Conservation (phyloP, 2,329 filamentous ascomycete genomes). For the Diaporthe capsici region DNA sequence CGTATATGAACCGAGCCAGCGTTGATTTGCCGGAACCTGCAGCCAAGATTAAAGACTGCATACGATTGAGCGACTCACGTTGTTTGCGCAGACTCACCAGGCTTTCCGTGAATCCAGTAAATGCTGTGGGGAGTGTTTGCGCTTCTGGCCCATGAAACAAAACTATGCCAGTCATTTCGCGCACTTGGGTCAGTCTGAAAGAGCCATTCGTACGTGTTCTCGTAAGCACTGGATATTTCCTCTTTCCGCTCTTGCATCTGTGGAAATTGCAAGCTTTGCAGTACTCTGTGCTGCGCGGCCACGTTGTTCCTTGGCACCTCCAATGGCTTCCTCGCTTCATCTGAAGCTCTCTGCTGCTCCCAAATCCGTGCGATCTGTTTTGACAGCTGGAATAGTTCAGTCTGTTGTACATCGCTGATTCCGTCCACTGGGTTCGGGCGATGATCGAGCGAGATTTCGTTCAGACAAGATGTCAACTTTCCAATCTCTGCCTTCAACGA, state of each 20-base stretch:
- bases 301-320: not conserved
- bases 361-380: not conserved
- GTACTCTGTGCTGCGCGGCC: not conserved
- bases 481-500: not conserved
- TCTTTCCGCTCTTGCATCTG: not conserved
- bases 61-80: no score
- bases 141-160: not conserved
- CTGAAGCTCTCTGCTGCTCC: not conserved
- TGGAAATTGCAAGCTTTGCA: not conserved
- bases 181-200: not conserved
- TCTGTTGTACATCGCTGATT: not conserved
- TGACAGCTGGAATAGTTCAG: not conserved
- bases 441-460: not conserved
- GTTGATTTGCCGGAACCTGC: conserved; percentile 7
- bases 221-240: not conserved
- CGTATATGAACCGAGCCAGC: not conserved
- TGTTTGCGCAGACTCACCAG: not conserved
- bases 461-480: not conserved
- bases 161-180: not conserved
- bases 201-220: not conserved
- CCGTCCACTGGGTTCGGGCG: not conserved
- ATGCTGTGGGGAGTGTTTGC: not conserved
- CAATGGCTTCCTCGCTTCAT: not conserved
- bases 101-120: not conserved
- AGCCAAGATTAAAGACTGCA: not conserved